A percentile compares a stretch with the other conserved stretches of the same genome.
phyloP scores from a whole-genome alignment of 495 filamentous ascomycete genomes.

The Penicillium cataractarum region DNA sequence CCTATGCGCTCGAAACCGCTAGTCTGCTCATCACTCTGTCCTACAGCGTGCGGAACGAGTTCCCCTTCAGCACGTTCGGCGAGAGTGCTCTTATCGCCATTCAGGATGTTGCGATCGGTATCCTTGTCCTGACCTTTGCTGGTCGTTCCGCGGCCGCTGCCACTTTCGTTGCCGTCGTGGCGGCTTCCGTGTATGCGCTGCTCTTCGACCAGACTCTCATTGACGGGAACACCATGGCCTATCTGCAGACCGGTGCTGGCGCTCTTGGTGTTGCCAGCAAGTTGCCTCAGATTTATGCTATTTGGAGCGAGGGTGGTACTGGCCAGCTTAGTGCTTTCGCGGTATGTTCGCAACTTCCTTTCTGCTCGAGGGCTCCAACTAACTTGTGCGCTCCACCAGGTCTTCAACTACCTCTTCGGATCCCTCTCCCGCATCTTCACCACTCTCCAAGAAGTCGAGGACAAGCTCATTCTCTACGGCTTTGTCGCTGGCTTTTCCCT shows the following conservation, averaged over 20 bases:
- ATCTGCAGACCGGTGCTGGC: constrained; percentile 84
- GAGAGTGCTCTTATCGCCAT: constrained; percentile 88
- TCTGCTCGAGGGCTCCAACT: constrained; percentile 8
- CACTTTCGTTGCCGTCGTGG: constrained; percentile 75
- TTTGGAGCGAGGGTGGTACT: constrained; percentile 82
- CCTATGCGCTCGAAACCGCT: constrained; percentile 87
- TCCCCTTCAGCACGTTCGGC: constrained; percentile 94
- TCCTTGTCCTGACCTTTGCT: constrained; percentile 79
- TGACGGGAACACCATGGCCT: constrained; percentile 67
- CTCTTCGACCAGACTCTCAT: constrained; percentile 69
- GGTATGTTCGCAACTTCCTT: constrained; percentile 48
- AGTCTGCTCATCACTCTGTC: constrained; percentile 82
- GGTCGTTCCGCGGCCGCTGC: constrained; percentile 65
- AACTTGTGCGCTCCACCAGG: constrained; percentile 52
- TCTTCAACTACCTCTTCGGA: constrained; percentile 95
- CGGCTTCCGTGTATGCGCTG: constrained; percentile 64
- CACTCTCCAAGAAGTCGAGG: constrained; percentile 92
- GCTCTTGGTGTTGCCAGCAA: constrained; percentile 84
- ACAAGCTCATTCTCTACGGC: constrained; percentile 90
- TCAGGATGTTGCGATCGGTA: constrained; percentile 87
- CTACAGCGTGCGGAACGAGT: constrained; percentile 86
- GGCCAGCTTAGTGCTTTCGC: constrained; percentile 96
- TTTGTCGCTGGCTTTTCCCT: constrained; percentile 87
- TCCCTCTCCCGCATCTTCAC: constrained; percentile 95
- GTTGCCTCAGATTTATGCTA: constrained; percentile 84